Conservation (phyloP, 441 rosid species). For the Populus hybrid region DNA sequence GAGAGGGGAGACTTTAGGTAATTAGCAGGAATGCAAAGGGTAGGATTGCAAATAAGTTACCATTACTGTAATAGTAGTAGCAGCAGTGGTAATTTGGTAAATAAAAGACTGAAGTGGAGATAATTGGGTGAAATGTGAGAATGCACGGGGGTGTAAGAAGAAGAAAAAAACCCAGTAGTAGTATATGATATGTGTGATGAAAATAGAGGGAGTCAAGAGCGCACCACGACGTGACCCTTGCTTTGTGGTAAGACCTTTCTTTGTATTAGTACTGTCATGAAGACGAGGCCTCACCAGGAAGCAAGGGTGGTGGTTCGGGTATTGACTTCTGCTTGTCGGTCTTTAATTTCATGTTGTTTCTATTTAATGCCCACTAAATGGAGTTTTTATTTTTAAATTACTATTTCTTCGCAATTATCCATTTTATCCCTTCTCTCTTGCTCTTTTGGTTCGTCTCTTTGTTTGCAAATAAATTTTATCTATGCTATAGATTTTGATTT, state of each 20-base stretch:
- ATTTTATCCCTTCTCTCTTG: not conserved
- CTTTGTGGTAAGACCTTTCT: slow-evolving; percentile 25
- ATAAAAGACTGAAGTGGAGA: slow-evolving; percentile 16
- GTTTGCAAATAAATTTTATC: not conserved
- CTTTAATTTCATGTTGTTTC: slow-evolving; percentile 3
- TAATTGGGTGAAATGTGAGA: not conserved
- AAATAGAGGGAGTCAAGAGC: slow-evolving; percentile 78
- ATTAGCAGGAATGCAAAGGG: slow-evolving; percentile 21
- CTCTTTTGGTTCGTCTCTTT: not conserved
- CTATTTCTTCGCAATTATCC: not conserved
- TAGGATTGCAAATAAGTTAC: not conserved
- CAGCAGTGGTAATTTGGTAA: slow-evolving; percentile 22
- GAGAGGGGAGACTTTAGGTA: slow-evolving; percentile 45
- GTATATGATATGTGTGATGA: not conserved
- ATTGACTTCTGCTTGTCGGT: slow-evolving; percentile 75
- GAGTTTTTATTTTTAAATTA: not conserved
- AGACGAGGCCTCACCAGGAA: slow-evolving; percentile 21
- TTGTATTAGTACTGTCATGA: too few species aligned
- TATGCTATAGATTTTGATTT: too few species aligned
- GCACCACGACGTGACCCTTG: slow-evolving; percentile 63
- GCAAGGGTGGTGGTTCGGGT: slow-evolving; percentile 94
- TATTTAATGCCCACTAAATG: slow-evolving; percentile 2
- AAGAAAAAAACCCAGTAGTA: not conserved
- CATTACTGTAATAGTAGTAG: not conserved
- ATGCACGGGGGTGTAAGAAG: too few species aligned